Percentiles rank a stretch among this genome's conserved stretches.
Evolutionary conservation across 495 filamentous ascomycete genomes (phyloP).

Genomic region (Xylaria flabelliformis): DNA sequence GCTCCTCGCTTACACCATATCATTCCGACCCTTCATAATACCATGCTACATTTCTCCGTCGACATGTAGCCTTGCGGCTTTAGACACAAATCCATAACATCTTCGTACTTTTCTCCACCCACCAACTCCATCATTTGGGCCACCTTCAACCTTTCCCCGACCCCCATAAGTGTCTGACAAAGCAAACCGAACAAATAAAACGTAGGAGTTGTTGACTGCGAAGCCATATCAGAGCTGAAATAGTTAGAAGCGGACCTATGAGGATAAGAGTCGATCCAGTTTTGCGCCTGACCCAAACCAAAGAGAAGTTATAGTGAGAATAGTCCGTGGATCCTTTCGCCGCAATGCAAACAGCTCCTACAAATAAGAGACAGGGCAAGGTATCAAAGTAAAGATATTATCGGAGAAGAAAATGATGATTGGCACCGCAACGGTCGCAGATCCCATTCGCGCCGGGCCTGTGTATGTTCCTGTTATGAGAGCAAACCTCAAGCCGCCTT

Average conservation of each 20-base stretch:
- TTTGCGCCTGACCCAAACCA: conserved; percentile 13
- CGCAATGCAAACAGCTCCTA: neutral
- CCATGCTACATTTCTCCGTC: neutral
- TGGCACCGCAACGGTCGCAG: conserved; percentile 3
- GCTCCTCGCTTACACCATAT: neutral
- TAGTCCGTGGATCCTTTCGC: conserved; percentile 14
- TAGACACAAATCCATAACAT: neutral
- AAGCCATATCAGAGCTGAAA: neutral
- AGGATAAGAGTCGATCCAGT: conserved; percentile 16
- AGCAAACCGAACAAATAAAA: conserved; percentile 17
- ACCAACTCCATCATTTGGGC: conserved; percentile 11
- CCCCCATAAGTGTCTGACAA: conserved; percentile 2
- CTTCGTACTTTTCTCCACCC: conserved; percentile 4
- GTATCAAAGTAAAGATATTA: conserved; percentile 12
- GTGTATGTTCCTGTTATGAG: conserved; percentile 9
- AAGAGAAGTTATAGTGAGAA: conserved; percentile 15
- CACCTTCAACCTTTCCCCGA: neutral
- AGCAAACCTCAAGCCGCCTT: conserved; percentile 8
- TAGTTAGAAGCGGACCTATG: neutral
- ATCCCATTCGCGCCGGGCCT: neutral
- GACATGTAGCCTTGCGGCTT: neutral
- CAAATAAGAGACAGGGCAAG: conserved; percentile 11
- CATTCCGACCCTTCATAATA: conserved; percentile 3
- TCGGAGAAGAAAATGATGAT: conserved; percentile 6
- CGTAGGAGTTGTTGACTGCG: neutral